These are phyloP conservation scores for Dendrocalamus sinicus DNA, from an alignment of 176 grass and related monocot genomes.

Conservation along the genomic window DNA sequence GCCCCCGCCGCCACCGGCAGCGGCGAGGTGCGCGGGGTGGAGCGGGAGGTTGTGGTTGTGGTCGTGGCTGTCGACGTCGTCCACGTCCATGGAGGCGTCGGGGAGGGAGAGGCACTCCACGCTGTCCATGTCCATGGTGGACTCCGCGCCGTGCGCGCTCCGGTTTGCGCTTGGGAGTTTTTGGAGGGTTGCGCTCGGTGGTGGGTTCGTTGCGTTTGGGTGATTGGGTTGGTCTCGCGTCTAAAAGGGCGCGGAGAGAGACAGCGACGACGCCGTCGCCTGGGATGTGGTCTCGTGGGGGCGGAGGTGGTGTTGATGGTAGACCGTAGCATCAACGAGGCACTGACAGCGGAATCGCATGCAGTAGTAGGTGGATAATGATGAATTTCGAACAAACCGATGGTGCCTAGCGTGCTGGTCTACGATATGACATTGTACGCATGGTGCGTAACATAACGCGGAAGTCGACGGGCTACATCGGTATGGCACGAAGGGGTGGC, in stretches of 20 bases:
- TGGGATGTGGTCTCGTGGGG: background rate
- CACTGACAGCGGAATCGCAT: background rate
- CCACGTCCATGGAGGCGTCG: constrained; percentile 63
- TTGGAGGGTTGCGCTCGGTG: background rate
- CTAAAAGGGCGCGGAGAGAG: background rate
- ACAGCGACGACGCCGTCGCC: background rate
- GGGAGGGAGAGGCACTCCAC: constrained; percentile 68
- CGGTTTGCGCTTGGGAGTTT: constrained; percentile 18
- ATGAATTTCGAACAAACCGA: background rate
- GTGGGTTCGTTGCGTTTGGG: constrained; percentile 16
- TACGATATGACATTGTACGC: too few relatives aligned
- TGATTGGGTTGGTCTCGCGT: background rate
- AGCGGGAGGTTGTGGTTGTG: constrained; percentile 37
- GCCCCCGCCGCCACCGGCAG: background rate
- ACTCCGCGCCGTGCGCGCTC: constrained; percentile 4
- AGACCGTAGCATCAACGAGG: background rate
- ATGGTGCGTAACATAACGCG: too few relatives aligned
- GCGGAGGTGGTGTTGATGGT: background rate
- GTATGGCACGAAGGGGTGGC: too few relatives aligned
- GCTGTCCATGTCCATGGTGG: constrained; percentile 60
- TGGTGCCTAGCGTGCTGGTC: too few relatives aligned
- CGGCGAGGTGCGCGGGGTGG: constrained; percentile 41
- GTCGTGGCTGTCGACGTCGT: constrained; percentile 49
- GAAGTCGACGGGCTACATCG: too few relatives aligned
- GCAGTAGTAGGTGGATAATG: background rate